These are phyloP conservation scores for Cyberlindnera lachancei DNA, from an alignment of 805 yeast species.

Conservation along the genomic window DNA sequence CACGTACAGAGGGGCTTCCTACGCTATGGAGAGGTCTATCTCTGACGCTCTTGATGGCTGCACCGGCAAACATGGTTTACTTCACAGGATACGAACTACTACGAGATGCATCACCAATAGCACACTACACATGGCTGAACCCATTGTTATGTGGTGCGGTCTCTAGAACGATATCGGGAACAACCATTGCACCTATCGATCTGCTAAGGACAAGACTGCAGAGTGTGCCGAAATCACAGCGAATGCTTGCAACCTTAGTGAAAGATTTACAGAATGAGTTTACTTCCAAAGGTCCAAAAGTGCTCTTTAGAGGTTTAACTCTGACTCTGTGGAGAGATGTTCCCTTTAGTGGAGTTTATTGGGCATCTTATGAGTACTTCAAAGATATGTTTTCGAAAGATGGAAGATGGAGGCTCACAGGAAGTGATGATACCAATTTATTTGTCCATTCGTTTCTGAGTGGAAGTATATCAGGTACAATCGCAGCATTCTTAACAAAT, in stretches of 20 bases:
- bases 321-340: slow-evolving; percentile 95
- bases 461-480: slow-evolving; percentile 77
- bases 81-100: slow-evolving; percentile 89
- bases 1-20: slow-evolving; percentile 60
- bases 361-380: slow-evolving; percentile 75
- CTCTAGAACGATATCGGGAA: slow-evolving; percentile 79
- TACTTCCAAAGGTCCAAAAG: slow-evolving; percentile 44
- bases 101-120: slow-evolving; percentile 63
- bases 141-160: slow-evolving; percentile 82
- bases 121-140: slow-evolving; percentile 36
- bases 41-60: slow-evolving; percentile 76
- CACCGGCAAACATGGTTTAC: slow-evolving; percentile 89
- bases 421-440: slow-evolving; percentile 29
- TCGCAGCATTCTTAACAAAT: slow-evolving; percentile 83
- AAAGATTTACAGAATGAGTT: slow-evolving; percentile 48
- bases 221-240: slow-evolving; percentile 57
- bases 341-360: slow-evolving; percentile 91
- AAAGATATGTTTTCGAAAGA: slow-evolving; percentile 17
- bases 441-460: slow-evolving; percentile 63
- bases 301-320: slow-evolving; percentile 77
- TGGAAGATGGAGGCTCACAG: slow-evolving; percentile 3
- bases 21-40: slow-evolving; percentile 89
- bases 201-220: slow-evolving; percentile 83
- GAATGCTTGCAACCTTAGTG: slow-evolving; percentile 34
- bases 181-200: slow-evolving; percentile 82